phyloP scores from a whole-genome alignment of 2,329 filamentous ascomycete genomes.

The Talaromyces sp. region DNA sequence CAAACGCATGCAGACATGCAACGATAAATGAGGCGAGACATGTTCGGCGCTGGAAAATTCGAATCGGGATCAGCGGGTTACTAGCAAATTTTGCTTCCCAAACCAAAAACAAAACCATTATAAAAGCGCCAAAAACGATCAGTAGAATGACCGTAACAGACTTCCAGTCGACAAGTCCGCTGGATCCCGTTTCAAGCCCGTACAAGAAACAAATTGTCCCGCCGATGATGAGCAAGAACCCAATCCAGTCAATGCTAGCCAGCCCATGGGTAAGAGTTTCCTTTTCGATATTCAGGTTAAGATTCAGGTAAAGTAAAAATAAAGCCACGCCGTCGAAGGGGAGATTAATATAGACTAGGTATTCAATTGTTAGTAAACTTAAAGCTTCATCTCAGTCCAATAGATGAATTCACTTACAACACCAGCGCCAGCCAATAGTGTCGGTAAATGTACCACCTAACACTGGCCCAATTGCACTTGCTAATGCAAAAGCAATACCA shows the following conservation, averaged over 20 bases:
- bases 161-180: not conserved
- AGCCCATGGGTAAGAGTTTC: constrained; percentile 1
- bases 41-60: constrained; percentile 1
- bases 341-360: not conserved
- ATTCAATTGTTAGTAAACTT: not conserved
- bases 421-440: constrained; percentile 57
- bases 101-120: constrained; percentile 5
- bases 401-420: constrained; percentile 38
- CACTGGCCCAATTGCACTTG: constrained; percentile 58
- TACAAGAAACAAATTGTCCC: constrained; percentile 12
- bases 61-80: constrained; percentile 10
- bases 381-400: not conserved
- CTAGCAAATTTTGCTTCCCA: constrained; percentile 11
- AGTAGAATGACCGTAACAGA: constrained; percentile 2
- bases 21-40: constrained; percentile 6
- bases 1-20: constrained; percentile 8
- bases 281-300: constrained; percentile 1
- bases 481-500: constrained; percentile 44
- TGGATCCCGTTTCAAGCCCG: constrained; percentile 5
- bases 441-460: constrained; percentile 59
- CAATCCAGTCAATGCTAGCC: constrained; percentile 9
- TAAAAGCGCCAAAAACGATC: constrained; percentile 6
- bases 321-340: not conserved
- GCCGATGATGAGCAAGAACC: constrained; percentile 11
- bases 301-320: not conserved